phyloP scores from a whole-genome alignment of 805 yeast species.

The Sungouiozyma intestinalis region DNA sequence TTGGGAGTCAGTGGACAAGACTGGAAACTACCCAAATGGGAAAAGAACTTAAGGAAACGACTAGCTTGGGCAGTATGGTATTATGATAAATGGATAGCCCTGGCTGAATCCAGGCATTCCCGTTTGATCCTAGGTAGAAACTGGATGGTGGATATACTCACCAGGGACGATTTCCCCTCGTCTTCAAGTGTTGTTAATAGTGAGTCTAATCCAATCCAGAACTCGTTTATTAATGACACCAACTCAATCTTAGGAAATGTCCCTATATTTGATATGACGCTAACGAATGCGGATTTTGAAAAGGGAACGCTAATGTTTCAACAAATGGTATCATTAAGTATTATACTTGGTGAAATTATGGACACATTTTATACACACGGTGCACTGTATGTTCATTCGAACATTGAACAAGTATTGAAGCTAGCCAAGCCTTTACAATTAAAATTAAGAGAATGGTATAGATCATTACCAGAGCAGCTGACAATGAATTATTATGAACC shows the following conservation, averaged over 20 bases:
- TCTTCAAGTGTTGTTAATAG: slow-evolving; percentile 32
- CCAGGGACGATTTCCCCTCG: slow-evolving; percentile 70
- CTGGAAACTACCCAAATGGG: slow-evolving; percentile 96
- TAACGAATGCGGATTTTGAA: slow-evolving; percentile 45
- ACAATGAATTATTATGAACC: slow-evolving; percentile 54
- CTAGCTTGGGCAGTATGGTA: slow-evolving; percentile 93
- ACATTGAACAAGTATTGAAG: slow-evolving; percentile 58
- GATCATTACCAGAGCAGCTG: slow-evolving; percentile 50
- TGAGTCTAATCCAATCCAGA: slow-evolving; percentile 1
- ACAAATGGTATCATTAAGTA: slow-evolving; percentile 54
- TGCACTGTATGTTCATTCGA: slow-evolving; percentile 45
- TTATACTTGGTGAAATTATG: slow-evolving; percentile 61
- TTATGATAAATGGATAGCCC: slow-evolving; percentile 85
- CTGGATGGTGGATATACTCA: slow-evolving; percentile 67
- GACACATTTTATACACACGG: slow-evolving; percentile 62
- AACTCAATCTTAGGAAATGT: slow-evolving; percentile 9
- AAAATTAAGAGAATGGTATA: slow-evolving; percentile 66
- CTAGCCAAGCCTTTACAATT: slow-evolving; percentile 76
- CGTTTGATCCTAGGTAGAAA: slow-evolving; percentile 61
- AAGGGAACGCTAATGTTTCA: slow-evolving; percentile 61
- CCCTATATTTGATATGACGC: slow-evolving; percentile 21
- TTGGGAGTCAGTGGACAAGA: slow-evolving; percentile 80
- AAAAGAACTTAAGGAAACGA: slow-evolving; percentile 74
- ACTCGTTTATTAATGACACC: slow-evolving; percentile 1
- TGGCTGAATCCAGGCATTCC: slow-evolving; percentile 76